Evolutionary conservation across 306 rosid species (phyloP), one percentile per base, ranked within the genome.

Genomic region (Cucurbita ficifolia): DNA sequence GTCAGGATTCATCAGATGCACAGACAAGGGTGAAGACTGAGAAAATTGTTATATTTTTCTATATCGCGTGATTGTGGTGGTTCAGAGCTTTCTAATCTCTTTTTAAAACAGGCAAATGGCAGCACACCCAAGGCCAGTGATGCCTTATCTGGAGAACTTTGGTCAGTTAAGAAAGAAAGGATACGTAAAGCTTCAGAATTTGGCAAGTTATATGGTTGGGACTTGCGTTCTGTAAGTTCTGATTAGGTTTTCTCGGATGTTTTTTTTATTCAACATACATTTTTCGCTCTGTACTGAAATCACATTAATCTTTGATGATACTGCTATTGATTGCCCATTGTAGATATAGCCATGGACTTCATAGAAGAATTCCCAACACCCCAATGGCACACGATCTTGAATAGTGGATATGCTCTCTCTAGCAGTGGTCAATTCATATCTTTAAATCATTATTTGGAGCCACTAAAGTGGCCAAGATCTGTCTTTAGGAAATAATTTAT

Each of bases 91-190:
- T 58, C 14, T 51, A 69, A 68, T 61, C 73, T 63, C 65, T 63
- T 77, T 49, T 19, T 52, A 29, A 51, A 74, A 72, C 87, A 95
- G 97, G 92, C 80, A 70, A 85, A 87, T 88, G 97, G 96, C 64
- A 76, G 87, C 83, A 80, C 83, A 81, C 90, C 89, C 72, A 89
- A 83, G 82, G 99, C 99, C 29, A 86, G 96, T 78, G 97, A 95
- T 86, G 97, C 99, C 73, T 85, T 91, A 81, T 90, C 96, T 70
- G 96, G 99, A 75, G 99, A 95, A 83, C 92, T 91, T 83, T 95
- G 99, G 99, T 95, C 83, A 84, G 87, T 77, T 75, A 95, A 95
- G 84, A 89, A 80, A 83, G 90, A 95, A 74, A 91, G 99, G 82
- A 87, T 95, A 85, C 86, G 91, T 48, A 87, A 81, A 81, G 95